Conservation (phyloP, 2,329 filamentous ascomycete genomes). For the Helotiales sp. region DNA sequence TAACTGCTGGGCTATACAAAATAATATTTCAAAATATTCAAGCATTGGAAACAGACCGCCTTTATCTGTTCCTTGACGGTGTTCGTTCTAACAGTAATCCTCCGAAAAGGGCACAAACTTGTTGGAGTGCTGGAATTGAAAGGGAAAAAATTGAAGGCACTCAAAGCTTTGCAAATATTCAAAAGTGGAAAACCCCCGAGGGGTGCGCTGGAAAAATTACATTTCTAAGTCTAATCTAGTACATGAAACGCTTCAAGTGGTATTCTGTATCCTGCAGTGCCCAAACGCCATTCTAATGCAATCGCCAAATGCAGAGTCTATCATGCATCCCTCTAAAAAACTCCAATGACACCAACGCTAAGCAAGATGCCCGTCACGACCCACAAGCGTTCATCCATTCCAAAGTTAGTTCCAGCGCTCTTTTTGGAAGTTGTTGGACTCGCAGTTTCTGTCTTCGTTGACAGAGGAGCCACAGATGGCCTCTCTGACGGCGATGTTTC, state of each 20-base stretch:
- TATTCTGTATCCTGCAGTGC: conserved; percentile 1
- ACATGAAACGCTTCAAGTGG: not conserved
- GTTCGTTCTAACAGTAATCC: not conserved
- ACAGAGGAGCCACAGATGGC: not conserved
- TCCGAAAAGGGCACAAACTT: not conserved
- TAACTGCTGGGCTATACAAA: no score
- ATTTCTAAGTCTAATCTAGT: not conserved
- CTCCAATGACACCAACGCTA: not conserved
- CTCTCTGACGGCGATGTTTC: conserved; percentile 5
- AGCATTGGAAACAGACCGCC: no score
- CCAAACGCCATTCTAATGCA: not conserved
- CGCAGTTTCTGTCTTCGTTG: conserved; percentile 6
- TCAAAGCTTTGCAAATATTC: not conserved
- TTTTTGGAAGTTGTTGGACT: not conserved
- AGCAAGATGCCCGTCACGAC: not conserved
- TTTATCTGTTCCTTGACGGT: not conserved
- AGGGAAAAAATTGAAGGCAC: not conserved
- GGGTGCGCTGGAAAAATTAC: not conserved
- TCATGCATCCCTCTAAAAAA: not conserved
- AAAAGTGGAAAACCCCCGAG: not conserved
- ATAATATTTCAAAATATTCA: no score
- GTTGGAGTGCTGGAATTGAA: not conserved
- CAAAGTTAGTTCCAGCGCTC: not conserved
- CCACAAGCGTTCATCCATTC: not conserved
- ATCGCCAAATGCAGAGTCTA: not conserved